A percentile compares a stretch with the other conserved stretches of the same genome.
Conservation (phyloP, 2,329 filamentous ascomycete genomes). For the Lachnellula cervina region DNA sequence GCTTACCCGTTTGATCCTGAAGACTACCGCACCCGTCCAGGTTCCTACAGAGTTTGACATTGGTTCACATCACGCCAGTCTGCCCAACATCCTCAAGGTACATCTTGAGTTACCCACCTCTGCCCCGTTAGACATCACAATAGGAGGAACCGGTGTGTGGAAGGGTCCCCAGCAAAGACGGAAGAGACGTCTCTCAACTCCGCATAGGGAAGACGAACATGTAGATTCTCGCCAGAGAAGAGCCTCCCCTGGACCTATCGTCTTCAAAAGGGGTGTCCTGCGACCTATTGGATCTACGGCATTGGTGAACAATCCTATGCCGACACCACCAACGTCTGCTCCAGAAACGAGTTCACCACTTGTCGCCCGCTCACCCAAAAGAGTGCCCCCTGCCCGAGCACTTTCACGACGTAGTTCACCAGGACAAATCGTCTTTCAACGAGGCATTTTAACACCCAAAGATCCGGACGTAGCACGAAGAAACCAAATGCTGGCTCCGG, state of each 20-base stretch:
- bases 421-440: background rate
- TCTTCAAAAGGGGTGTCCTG: conserved; percentile 5
- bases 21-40: conserved; percentile 64
- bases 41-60: conserved; percentile 44
- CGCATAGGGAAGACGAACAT: background rate
- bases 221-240: background rate
- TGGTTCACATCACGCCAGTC: conserved; percentile 57
- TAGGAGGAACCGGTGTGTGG: conserved; percentile 10
- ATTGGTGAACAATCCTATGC: conserved; percentile 2
- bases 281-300: background rate
- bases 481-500: background rate
- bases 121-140: conserved; percentile 32
- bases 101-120: conserved; percentile 63
- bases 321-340: background rate
- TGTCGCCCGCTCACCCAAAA: background rate
- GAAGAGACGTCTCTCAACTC: background rate
- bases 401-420: background rate
- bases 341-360: background rate
- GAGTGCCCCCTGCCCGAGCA: background rate
- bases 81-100: conserved; percentile 66
- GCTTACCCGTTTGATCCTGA: conserved; percentile 76
- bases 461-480: background rate
- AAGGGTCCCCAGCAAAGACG: conserved; percentile 3
- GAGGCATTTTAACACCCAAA: background rate
- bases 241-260: conserved; percentile 1